Percentiles rank a stretch among this genome's conserved stretches.
These are phyloP conservation scores for Skeletonema marinoi DNA, from an alignment of 108 stramenopile species.

Conservation along the genomic window DNA sequence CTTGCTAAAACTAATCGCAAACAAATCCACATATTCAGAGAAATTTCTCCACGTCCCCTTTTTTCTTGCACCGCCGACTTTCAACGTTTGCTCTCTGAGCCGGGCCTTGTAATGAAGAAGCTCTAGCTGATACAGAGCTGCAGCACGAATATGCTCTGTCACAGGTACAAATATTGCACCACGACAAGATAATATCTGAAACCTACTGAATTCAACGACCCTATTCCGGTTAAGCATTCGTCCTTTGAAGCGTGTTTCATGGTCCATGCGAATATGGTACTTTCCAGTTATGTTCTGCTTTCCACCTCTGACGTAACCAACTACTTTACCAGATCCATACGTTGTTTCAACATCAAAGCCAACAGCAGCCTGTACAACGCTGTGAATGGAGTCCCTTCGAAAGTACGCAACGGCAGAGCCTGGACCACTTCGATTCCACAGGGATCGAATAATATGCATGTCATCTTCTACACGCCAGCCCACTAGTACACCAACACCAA, in stretches of 20 bases:
- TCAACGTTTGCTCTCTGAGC: slow-evolving; percentile 44
- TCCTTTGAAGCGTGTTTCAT: slow-evolving; percentile 35
- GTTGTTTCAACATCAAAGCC: slow-evolving; percentile 80
- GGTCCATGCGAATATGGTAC: slow-evolving; percentile 56
- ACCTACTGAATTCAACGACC: slow-evolving; percentile 56
- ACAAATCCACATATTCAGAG: slow-evolving; percentile 66
- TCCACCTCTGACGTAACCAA: slow-evolving; percentile 67
- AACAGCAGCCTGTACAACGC: slow-evolving; percentile 71
- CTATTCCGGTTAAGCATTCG: slow-evolving; percentile 20
- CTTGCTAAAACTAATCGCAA: slow-evolving; percentile 76
- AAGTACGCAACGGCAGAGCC: slow-evolving; percentile 62
- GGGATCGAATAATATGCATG: slow-evolving; percentile 76
- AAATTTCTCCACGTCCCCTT: slow-evolving; percentile 57
- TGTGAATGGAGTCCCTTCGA: slow-evolving; percentile 61
- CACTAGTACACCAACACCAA: slow-evolving; percentile 85
- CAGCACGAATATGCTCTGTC: slow-evolving; percentile 77
- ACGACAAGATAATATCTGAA: slow-evolving; percentile 66
- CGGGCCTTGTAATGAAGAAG: slow-evolving; percentile 71
- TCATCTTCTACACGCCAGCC: slow-evolving; percentile 92
- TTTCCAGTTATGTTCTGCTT: slow-evolving; percentile 56
- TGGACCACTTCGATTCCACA: slow-evolving; percentile 74
- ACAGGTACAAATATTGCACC: slow-evolving; percentile 83
- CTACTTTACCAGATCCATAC: slow-evolving; percentile 63
- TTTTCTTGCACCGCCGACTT: slow-evolving; percentile 5
- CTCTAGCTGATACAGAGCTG: slow-evolving; percentile 78